These are phyloP conservation scores for Bipolaris sorokiniana DNA, from an alignment of 2,329 filamentous ascomycete species.

Conservation along the genomic window DNA sequence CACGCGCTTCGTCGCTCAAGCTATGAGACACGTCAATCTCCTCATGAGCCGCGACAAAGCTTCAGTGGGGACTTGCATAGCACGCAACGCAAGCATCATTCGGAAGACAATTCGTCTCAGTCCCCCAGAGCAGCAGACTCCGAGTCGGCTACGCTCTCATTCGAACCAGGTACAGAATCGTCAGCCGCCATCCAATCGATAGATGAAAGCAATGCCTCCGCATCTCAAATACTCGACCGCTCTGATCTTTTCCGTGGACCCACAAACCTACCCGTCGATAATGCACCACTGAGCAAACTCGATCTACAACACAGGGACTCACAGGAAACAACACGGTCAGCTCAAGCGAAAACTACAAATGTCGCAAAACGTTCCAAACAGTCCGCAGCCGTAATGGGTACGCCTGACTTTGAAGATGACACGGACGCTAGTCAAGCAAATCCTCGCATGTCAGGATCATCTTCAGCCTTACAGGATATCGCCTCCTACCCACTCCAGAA, in stretches of 20 bases:
- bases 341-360: constrained; percentile 19
- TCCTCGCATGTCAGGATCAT: constrained; percentile 50
- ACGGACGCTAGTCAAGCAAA: constrained; percentile 32
- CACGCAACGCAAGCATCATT: constrained; percentile 58
- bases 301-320: constrained; percentile 38
- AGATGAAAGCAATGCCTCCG: constrained; percentile 78
- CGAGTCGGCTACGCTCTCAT: constrained; percentile 76
- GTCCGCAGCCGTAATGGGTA: constrained; percentile 15
- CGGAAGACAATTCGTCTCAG: constrained; percentile 56
- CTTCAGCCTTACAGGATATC: constrained; percentile 64
- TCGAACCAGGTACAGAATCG: constrained; percentile 76
- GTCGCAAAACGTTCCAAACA: constrained; percentile 20
- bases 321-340: constrained; percentile 48
- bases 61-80: constrained; percentile 65
- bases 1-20: constrained; percentile 60
- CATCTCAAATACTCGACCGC: constrained; percentile 85
- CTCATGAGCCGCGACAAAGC: constrained; percentile 59
- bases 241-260: constrained; percentile 89
- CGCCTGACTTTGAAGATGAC: constrained; percentile 37
- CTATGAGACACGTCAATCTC: constrained; percentile 41
- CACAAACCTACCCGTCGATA: constrained; percentile 57
- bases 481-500: constrained; percentile 82
- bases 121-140: constrained; percentile 64
- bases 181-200: constrained; percentile 66
- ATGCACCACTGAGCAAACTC: constrained; percentile 30